phyloP scores from a whole-genome alignment of 352 stramenopile genomes.

The Globisporangium nodosum region DNA sequence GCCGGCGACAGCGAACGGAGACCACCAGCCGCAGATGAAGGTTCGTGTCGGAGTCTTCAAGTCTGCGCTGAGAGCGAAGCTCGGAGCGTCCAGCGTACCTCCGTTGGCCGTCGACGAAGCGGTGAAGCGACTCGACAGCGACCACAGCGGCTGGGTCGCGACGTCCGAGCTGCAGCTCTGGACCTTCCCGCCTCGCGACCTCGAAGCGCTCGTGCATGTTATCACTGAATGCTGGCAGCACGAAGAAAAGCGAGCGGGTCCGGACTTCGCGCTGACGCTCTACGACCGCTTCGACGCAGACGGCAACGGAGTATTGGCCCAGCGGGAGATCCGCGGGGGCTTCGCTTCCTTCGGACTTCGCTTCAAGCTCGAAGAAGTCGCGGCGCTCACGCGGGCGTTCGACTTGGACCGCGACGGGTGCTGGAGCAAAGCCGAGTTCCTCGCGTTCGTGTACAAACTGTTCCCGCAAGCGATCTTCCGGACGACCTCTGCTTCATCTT shows the following conservation, averaged over 20 bases:
- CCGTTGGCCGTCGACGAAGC: constrained; percentile 28
- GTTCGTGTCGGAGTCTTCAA: constrained; percentile 58
- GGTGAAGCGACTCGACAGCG: constrained; percentile 39
- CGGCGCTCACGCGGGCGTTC: constrained; percentile 42
- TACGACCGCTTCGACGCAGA: constrained; percentile 54
- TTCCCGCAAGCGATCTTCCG: constrained; percentile 15
- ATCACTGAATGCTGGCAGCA: constrained; percentile 27
- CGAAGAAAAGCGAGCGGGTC: constrained; percentile 9
- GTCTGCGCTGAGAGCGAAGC: constrained; percentile 26
- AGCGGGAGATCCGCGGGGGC: constrained; percentile 44
- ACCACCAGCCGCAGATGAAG: constrained; percentile 21
- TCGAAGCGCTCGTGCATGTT: constrained; percentile 50
- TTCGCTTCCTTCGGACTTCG: constrained; percentile 34
- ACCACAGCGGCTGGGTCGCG: constrained; percentile 66
- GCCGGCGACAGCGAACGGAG: constrained; percentile 1
- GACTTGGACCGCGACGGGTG: constrained; percentile 48
- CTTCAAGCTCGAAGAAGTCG: constrained; percentile 35
- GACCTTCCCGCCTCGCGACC: constrained; percentile 47
- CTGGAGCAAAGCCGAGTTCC: constrained; percentile 47
- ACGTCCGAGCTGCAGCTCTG: constrained; percentile 44
- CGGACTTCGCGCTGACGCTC: constrained; percentile 24
- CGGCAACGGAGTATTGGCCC: constrained; percentile 48
- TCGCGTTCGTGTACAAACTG: constrained; percentile 34
- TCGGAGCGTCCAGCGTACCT: constrained; percentile 7
- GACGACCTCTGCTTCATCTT: not conserved